Evolutionary conservation across 305 asterid genomes (phyloP).

Genomic region (Fraxinus dipetala): DNA sequence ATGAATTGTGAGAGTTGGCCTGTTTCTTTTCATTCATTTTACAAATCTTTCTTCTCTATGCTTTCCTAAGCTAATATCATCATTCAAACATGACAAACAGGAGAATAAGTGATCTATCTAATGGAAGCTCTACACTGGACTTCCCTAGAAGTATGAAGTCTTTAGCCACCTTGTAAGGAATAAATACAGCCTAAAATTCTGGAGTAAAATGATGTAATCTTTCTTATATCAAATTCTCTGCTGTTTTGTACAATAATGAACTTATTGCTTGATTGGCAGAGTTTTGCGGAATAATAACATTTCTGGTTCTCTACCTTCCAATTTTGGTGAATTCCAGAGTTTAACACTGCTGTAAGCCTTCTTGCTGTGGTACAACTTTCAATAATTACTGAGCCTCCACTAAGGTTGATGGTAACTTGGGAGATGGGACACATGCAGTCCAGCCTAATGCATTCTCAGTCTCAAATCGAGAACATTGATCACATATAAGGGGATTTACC

Average conservation of each 20-base stretch:
- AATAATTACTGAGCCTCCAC: background rate
- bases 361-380: background rate
- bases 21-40: background rate
- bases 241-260: background rate
- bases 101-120: constrained; percentile 77
- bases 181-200: constrained; percentile 2
- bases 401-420: background rate
- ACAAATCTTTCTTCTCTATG: background rate
- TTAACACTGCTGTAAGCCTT: constrained; percentile 58
- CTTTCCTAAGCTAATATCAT: constrained; percentile 16
- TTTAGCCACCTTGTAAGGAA: constrained; percentile 60
- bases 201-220: background rate
- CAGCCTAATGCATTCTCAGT: background rate
- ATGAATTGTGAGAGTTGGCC: constrained; percentile 30
- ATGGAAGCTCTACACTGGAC: constrained; percentile 70
- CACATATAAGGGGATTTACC: background rate
- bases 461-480: background rate
- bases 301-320: constrained; percentile 66
- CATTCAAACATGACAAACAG: constrained; percentile 32
- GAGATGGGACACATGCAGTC: background rate
- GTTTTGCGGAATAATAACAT: constrained; percentile 72
- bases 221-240: background rate
- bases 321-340: constrained; percentile 40
- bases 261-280: constrained; percentile 34
- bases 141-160: constrained; percentile 53